phyloP scores from a whole-genome alignment of 495 filamentous ascomycete species.

The Aspergillus sparsus region DNA sequence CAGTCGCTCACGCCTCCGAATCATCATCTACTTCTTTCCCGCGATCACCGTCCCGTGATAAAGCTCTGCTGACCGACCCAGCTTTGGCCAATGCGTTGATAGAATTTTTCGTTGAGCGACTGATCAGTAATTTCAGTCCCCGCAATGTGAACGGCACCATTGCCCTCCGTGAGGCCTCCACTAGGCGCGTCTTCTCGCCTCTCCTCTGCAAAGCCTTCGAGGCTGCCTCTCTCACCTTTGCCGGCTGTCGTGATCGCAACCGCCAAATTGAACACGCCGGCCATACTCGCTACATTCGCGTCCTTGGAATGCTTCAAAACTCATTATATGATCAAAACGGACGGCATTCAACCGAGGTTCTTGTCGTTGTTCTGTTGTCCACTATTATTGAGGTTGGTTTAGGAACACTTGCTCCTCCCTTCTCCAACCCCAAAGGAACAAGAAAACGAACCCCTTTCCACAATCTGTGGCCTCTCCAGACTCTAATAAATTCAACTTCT shows the following conservation, averaged over 20 bases:
- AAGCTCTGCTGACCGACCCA: slow-evolving; percentile 18
- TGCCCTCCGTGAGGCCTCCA: slow-evolving; percentile 26
- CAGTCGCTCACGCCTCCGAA: neutral
- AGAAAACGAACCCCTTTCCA: too few relatives aligned
- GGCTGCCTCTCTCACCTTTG: slow-evolving; percentile 29
- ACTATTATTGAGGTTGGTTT: slow-evolving; percentile 28
- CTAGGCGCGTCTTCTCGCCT: slow-evolving; percentile 29
- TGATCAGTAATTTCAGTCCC: slow-evolving; percentile 30
- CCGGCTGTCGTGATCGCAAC: slow-evolving; percentile 25
- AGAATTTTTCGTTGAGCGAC: slow-evolving; percentile 28
- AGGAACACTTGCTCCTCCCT: neutral
- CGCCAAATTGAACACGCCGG: slow-evolving; percentile 25
- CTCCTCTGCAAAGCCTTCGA: slow-evolving; percentile 29
- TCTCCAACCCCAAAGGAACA: neutral
- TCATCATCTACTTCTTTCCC: neutral
- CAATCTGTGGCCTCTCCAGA: too few relatives aligned
- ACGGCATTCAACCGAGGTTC: slow-evolving; percentile 28
- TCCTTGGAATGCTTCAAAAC: slow-evolving; percentile 23
- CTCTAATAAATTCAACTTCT: too few relatives aligned
- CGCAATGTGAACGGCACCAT: slow-evolving; percentile 23
- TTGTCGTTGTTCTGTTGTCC: slow-evolving; percentile 27
- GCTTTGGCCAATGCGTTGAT: slow-evolving; percentile 16
- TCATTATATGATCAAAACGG: slow-evolving; percentile 23
- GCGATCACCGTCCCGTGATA: slow-evolving; percentile 13
- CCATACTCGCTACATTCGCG: slow-evolving; percentile 23